Conservation (phyloP, 805 yeast species). For the Geotrichum ghanense region DNA sequence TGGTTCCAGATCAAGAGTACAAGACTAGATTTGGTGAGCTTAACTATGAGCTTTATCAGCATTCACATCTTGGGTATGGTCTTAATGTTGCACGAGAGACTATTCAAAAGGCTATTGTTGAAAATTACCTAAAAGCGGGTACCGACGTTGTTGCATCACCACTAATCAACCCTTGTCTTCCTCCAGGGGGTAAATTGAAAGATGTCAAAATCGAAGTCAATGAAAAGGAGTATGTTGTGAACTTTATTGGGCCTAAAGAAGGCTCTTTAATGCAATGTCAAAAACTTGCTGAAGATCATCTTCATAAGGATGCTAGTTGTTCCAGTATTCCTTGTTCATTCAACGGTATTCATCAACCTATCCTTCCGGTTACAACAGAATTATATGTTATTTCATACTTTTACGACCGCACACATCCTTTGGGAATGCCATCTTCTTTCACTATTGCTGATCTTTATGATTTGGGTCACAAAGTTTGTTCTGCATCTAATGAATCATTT, state of each 20-base stretch:
- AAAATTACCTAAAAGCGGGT: slow-evolving; percentile 27
- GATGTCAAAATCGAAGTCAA: slow-evolving; percentile 49
- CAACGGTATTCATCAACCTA: slow-evolving; percentile 96
- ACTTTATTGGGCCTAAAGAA: slow-evolving; percentile 51
- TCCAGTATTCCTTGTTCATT: slow-evolving; percentile 76
- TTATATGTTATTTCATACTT: slow-evolving; percentile 88
- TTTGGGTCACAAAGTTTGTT: slow-evolving; percentile 73
- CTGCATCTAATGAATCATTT: slow-evolving; percentile 59
- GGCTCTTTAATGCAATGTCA: slow-evolving; percentile 82
- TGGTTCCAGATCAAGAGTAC: slow-evolving; percentile 25
- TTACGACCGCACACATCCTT: slow-evolving; percentile 86
- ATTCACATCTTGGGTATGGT: slow-evolving; percentile 92
- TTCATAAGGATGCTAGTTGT: slow-evolving; percentile 79
- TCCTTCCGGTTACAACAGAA: slow-evolving; percentile 65
- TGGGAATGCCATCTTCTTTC: slow-evolving; percentile 90
- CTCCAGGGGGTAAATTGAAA: slow-evolving; percentile 59
- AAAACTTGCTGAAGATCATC: slow-evolving; percentile 63
- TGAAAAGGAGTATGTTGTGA: slow-evolving; percentile 34
- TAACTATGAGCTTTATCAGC: slow-evolving; percentile 76
- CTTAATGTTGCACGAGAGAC: slow-evolving; percentile 87
- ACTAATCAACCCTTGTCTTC: slow-evolving; percentile 72
- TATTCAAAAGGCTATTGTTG: slow-evolving; percentile 57
- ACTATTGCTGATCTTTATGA: slow-evolving; percentile 75
- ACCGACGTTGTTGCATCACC: slow-evolving; percentile 31
- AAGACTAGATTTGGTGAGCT: slow-evolving; percentile 70